Evolutionary conservation across 495 filamentous ascomycete genomes (phyloP), one percentile per base, ranked within the genome.

Genomic region (Annulohypoxylon nitens): DNA sequence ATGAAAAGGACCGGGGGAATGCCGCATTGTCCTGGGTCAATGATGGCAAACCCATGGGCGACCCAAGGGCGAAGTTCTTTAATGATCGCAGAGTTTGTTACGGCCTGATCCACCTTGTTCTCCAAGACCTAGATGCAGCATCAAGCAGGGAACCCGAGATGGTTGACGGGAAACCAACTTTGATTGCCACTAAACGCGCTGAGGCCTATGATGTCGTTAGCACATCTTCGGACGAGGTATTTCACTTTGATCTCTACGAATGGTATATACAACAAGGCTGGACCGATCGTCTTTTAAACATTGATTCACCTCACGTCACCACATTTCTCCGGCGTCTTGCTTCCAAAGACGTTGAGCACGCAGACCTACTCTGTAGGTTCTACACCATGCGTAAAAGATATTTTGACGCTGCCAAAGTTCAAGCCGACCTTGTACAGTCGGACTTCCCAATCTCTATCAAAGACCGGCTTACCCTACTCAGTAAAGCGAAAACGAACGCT

Each of bases 211-310:
- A 87, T 53, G 90, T 97, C 0, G 91, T 98, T 75, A 91, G 96
- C 75, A 88, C 86, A 53, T 97, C 95, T 0, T 85, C 87, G 8
- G 96, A 99, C 72, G 93, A 97, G 72, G 90, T 97, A 1, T 99
- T 98, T 82, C 89, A 98, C 79, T 95, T 93, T 30, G 91, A 93
- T 71, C 85, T 99, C 59, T 99, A 98, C 78, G 96, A 98, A 67
- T 99, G 97, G 97, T 98, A 98, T 79, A 87, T 97, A 47, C 80
- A 85, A 37, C 90, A 94, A 76, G 90, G 91, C 39, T 93, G 92
- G 88, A 90, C 84, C 26, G 93, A 98, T 61, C 90, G 93, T 3
- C 85, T 99, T 41, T 88, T 99, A 8, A 89, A 90, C 53, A 92
- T 94, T 41, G 84, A 93, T 60, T 97, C 96, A 11, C 87, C 90